Evolutionary conservation across 1,139 yeast species (phyloP), one percentile per base, ranked within the genome.

Genomic region (Yamadazyma atmosphaerica): DNA sequence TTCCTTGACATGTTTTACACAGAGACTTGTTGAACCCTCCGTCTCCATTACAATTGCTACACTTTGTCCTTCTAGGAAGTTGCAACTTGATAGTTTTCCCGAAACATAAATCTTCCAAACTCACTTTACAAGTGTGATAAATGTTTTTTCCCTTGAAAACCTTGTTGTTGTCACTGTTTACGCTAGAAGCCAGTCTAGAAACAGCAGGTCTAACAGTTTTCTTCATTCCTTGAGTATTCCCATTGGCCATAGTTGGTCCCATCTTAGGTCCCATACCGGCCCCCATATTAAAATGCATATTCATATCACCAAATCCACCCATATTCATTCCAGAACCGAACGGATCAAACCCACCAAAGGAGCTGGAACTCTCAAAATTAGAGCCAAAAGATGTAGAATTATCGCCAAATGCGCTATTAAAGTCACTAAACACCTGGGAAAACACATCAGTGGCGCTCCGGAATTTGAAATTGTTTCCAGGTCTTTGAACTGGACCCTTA

Each of bases 11-110:
- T 4, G 52, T 50, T 13, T 49, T 46, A 46, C 77, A 72, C 19
- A 58, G 55, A 22, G 47, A 49, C 3, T 70, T 64, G 29, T 68
- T 57, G 17, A 55, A 41, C 2, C 74, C 73, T 6, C 77, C 77
- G 13, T 46, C 43, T 3, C 76, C 77, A 11, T 54, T 34, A 41
- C 77, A 72, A 3, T 34, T 30, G 1, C 37, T 36, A 50, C 77
- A 72, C 38, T 56, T 61, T 21, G 65, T 55, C 34, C 54, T 62
- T 41, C 62, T 63, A 2, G 76, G 75, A 8, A 72, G 57, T 45
- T 65, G 68, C 29, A 71, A 58, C 45, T 66, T 68, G 39, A 68
- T 60, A 4, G 60, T 58, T 40, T 68, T 71, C 6, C 77, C 77
- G 38, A 49, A 56, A 32, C 61, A 66, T 43, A 71, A 48, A 39